Percentiles rank a stretch among this genome's conserved stretches.
Evolutionary conservation across 768 basidiomycete species (phyloP).

Genomic region (Melanogaster broomeanus): DNA sequence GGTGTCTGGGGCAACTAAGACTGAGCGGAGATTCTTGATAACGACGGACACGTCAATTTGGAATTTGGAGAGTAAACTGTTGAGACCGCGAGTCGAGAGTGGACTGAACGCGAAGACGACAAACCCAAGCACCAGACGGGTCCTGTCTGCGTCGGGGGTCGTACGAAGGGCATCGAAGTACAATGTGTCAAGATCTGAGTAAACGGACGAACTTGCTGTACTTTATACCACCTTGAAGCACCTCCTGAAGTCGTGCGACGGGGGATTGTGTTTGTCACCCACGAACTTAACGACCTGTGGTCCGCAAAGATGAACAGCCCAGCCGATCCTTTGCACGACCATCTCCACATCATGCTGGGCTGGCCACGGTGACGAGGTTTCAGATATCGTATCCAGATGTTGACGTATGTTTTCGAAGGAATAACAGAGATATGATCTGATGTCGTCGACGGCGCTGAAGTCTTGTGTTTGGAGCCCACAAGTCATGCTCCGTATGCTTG

Average conservation of each 20-base stretch:
- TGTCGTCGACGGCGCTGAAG: slow-evolving; percentile 25
- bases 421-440: slow-evolving; percentile 20
- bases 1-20: slow-evolving; percentile 12
- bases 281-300: slow-evolving; percentile 30
- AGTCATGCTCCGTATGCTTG: slow-evolving; percentile 11
- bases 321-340: slow-evolving; percentile 17
- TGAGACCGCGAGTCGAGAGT: slow-evolving; percentile 13
- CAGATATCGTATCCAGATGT: not conserved
- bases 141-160: slow-evolving; percentile 10
- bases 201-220: slow-evolving; percentile 4
- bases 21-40: slow-evolving; percentile 14
- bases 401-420: slow-evolving; percentile 19
- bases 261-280: slow-evolving; percentile 11
- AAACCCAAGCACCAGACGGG: slow-evolving; percentile 8
- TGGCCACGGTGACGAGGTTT: slow-evolving; percentile 17
- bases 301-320: slow-evolving; percentile 31
- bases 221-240: slow-evolving; percentile 4
- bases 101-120: slow-evolving; percentile 15
- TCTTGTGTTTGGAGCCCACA: slow-evolving; percentile 12
- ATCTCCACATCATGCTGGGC: slow-evolving; percentile 19
- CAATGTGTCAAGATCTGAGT: slow-evolving; percentile 14
- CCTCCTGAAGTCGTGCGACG: slow-evolving; percentile 5
- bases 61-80: slow-evolving; percentile 6
- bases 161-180: slow-evolving; percentile 15
- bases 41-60: slow-evolving; percentile 9